Evolutionary conservation across 768 basidiomycete genomes (phyloP).

Genomic region (Boletus sensibilis): DNA sequence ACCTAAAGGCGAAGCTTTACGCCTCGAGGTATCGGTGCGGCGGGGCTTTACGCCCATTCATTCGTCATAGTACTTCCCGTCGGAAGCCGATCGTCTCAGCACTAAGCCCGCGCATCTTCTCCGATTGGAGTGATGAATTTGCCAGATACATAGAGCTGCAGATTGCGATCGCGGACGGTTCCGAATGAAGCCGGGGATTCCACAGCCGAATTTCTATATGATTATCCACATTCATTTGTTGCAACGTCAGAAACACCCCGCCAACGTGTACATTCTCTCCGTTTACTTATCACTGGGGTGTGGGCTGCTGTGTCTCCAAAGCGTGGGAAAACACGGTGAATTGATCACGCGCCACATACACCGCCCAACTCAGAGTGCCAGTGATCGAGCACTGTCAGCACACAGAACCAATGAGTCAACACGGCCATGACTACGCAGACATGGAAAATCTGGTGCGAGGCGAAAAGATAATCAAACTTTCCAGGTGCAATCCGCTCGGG

Average conservation of each 20-base stretch:
- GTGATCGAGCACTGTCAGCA: conserved; percentile 57
- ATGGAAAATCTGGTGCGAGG: conserved; percentile 92
- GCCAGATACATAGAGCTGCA: conserved; percentile 4
- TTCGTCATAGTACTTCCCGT: conserved; percentile 31
- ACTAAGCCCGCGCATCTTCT: conserved; percentile 22
- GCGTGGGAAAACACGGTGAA: conserved; percentile 28
- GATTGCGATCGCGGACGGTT: conserved; percentile 20
- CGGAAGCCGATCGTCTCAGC: conserved; percentile 25
- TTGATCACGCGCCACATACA: conserved; percentile 23
- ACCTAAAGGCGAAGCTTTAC: conserved; percentile 30
- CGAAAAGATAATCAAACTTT: conserved; percentile 72
- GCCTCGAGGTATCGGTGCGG: conserved; percentile 37
- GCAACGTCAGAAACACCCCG: conserved; percentile 19
- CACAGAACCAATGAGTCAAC: conserved; percentile 58
- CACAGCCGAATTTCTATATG: conserved; percentile 26
- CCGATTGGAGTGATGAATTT: conserved; percentile 7
- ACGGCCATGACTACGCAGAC: conserved; percentile 73
- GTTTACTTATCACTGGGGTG: conserved; percentile 20
- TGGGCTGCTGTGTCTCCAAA: conserved; percentile 13
- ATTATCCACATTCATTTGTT: conserved; percentile 30
- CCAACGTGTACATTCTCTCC: conserved; percentile 34
- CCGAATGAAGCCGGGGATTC: conserved; percentile 22
- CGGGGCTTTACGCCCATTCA: conserved; percentile 29
- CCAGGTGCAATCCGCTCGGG: conserved; percentile 78
- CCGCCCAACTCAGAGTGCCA: conserved; percentile 42